Evolutionary conservation across 2,329 filamentous ascomycete genomes (phyloP).

Genomic region (Paecilomyces sp.): DNA sequence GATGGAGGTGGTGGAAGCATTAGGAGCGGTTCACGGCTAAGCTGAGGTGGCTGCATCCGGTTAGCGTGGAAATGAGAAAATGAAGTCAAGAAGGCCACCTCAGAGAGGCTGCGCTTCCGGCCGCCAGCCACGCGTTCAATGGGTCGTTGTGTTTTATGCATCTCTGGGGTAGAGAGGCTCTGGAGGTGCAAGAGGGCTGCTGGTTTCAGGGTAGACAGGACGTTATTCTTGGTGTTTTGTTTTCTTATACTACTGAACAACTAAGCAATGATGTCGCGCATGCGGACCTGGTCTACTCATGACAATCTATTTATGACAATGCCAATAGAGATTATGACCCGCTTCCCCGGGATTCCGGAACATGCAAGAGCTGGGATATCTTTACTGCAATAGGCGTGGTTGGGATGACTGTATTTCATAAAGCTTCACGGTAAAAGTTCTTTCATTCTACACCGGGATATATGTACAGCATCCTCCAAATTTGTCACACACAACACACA

Average conservation of each 20-base stretch:
- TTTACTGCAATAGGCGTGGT: slow-evolving; percentile 1
- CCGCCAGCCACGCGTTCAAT: not conserved
- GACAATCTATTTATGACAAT: not conserved
- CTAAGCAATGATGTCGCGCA: not conserved
- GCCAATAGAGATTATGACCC: not conserved
- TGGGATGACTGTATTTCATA: slow-evolving; percentile 5
- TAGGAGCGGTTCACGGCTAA: slow-evolving; percentile 28
- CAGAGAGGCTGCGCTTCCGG: slow-evolving; percentile 6
- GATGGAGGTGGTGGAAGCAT: slow-evolving; percentile 25
- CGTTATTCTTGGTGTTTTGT: not conserved
- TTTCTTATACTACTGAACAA: not conserved
- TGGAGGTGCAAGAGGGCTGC: not conserved
- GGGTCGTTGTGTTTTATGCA: not conserved
- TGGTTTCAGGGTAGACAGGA: not conserved
- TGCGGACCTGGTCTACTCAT: not conserved
- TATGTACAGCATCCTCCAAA: slow-evolving; percentile 34
- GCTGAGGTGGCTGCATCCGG: slow-evolving; percentile 35
- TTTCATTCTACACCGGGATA: slow-evolving; percentile 24
- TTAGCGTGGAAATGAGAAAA: slow-evolving; percentile 28
- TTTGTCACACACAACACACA: slow-evolving; percentile 11
- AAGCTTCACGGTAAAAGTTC: slow-evolving; percentile 22
- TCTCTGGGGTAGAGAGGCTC: not conserved
- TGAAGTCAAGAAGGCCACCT: slow-evolving; percentile 11
- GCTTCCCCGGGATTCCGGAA: not conserved
- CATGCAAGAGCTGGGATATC: not conserved